phyloP scores from a whole-genome alignment of 192 early-diverging fungal genomes.

The Coemansia sp. region DNA sequence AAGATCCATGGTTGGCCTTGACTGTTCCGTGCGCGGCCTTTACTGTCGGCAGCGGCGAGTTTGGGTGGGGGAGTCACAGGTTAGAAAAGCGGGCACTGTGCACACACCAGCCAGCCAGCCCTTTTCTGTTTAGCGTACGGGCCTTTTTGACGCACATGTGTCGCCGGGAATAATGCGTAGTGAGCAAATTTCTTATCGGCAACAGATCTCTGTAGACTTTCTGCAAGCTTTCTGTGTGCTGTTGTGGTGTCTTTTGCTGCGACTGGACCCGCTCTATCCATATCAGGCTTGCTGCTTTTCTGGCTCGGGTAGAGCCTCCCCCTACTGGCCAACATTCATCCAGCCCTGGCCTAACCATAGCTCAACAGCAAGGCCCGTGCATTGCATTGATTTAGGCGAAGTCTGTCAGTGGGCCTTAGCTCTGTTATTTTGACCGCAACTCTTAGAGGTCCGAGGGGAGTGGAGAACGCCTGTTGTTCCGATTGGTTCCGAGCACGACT shows the following conservation, averaged over 20 bases:
- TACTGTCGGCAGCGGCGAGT: background rate
- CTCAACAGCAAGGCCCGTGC: too few relatives aligned
- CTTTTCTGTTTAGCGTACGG: too few relatives aligned
- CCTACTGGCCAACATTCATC: too few relatives aligned
- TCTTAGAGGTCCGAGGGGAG: background rate
- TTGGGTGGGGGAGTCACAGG: background rate
- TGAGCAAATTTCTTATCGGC: background rate
- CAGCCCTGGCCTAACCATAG: too few relatives aligned
- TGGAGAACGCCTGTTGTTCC: background rate
- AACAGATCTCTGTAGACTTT: background rate
- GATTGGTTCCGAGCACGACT: background rate
- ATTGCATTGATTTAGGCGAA: too few relatives aligned
- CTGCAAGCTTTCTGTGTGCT: background rate
- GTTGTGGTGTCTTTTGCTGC: background rate
- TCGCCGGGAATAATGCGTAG: too few relatives aligned
- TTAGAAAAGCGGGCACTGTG: background rate
- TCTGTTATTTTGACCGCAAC: background rate
- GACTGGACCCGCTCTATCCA: too few relatives aligned
- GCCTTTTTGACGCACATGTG: too few relatives aligned
- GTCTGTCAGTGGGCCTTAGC: too few relatives aligned
- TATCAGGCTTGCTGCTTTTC: too few relatives aligned
- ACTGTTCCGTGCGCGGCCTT: background rate
- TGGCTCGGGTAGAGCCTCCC: too few relatives aligned
- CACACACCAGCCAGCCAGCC: background rate
- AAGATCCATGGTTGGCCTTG: background rate